Conservation (phyloP, 352 stramenopile genomes). For the Pythium biforme region DNA sequence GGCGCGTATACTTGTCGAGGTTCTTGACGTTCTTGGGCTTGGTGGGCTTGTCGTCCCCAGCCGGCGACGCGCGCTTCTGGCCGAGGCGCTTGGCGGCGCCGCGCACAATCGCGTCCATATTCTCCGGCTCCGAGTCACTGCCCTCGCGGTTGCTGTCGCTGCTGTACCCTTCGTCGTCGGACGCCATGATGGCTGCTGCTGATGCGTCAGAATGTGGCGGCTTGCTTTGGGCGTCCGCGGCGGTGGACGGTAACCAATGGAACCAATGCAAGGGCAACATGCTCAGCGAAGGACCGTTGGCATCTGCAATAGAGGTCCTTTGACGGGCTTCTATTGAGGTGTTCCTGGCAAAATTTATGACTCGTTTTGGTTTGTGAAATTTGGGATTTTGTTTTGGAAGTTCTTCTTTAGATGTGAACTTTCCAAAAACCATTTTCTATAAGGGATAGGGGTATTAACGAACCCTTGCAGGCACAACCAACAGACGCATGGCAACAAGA, state of each 20-base stretch:
- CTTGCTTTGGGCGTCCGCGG: background rate
- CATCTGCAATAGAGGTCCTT: background rate
- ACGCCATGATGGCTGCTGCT: constrained; percentile 21
- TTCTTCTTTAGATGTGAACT: background rate
- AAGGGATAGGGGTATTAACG: constrained; percentile 9
- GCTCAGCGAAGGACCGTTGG: background rate
- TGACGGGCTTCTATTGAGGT: background rate
- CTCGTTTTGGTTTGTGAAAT: background rate
- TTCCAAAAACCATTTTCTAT: constrained; percentile 3
- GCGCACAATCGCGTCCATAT: constrained; percentile 54
- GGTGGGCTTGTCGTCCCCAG: constrained; percentile 14
- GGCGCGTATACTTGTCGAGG: constrained; percentile 72
- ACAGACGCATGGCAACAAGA: background rate
- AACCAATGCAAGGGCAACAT: constrained; percentile 18
- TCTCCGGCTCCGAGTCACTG: constrained; percentile 59
- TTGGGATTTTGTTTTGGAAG: background rate
- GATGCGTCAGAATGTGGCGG: too few relatives aligned
- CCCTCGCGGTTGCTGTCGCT: constrained; percentile 28
- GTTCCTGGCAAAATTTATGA: background rate
- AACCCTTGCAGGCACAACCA: background rate
- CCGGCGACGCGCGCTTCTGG: constrained; percentile 28
- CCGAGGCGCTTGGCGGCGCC: constrained; percentile 60
- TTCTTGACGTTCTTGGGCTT: constrained; percentile 54
- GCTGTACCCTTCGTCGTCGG: constrained; percentile 42
- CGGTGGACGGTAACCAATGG: constrained; percentile 23